phyloP scores from a whole-genome alignment of 1,284 basidiomycete genomes.

The Lignosus rhinocerotis region DNA sequence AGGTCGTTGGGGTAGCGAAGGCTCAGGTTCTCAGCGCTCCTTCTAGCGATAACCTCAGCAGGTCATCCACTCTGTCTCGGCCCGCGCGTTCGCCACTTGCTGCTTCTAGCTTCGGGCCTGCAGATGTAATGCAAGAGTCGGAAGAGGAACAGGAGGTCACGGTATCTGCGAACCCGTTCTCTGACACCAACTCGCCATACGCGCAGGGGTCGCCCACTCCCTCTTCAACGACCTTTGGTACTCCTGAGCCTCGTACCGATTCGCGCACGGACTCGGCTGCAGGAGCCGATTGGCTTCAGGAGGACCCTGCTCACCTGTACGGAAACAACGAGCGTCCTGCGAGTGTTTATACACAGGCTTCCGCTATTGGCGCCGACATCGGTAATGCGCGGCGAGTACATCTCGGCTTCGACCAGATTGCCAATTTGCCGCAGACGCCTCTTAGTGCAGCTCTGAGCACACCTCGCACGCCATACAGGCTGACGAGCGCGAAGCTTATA shows the following conservation, averaged over 20 bases:
- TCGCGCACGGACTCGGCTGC: constrained; percentile 3
- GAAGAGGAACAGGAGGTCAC: constrained; percentile 44
- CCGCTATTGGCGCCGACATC: constrained; percentile 59
- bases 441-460: constrained; percentile 34
- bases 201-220: constrained; percentile 35
- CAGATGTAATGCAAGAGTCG: constrained; percentile 56
- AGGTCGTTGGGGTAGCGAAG: constrained; percentile 73
- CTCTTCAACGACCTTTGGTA: constrained; percentile 45
- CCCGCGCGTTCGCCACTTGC: constrained; percentile 66
- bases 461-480: constrained; percentile 51
- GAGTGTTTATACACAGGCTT: constrained; percentile 64
- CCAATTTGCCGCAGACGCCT: constrained; percentile 28
- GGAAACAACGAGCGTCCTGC: constrained; percentile 43
- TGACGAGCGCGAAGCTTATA: constrained; percentile 61
- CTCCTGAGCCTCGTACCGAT: constrained; percentile 25
- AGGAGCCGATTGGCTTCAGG: constrained; percentile 29
- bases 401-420: constrained; percentile 45
- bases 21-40: constrained; percentile 74
- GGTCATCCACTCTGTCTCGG: constrained; percentile 34
- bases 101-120: constrained; percentile 69
- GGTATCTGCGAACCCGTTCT: constrained; percentile 59
- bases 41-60: constrained; percentile 35
- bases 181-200: constrained; percentile 54
- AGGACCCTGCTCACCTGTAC: constrained; percentile 18
- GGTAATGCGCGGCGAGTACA: constrained; percentile 65